Percentiles rank a stretch among this genome's conserved stretches.
phyloP scores from a whole-genome alignment of 2,329 filamentous ascomycete species.

The Aspergillus clavatus region DNA sequence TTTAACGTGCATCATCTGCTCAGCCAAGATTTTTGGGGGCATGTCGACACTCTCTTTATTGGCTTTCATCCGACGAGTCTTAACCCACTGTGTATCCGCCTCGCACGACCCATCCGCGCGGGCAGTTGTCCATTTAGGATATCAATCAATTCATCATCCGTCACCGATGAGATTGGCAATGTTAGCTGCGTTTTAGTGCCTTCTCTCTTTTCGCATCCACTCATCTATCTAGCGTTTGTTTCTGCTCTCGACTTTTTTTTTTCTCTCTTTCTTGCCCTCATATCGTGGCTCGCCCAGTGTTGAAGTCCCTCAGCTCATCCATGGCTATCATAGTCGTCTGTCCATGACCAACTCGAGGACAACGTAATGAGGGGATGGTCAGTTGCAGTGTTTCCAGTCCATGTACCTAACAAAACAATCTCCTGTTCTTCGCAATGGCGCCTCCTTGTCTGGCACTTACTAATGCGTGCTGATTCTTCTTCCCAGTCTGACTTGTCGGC shows the following conservation, averaged over 20 bases:
- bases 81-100: not conserved
- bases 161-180: slow-evolving; percentile 10
- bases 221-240: slow-evolving; percentile 1
- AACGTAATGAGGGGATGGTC: slow-evolving; percentile 38
- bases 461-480: slow-evolving; percentile 7
- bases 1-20: not conserved
- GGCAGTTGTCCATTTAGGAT: not conserved
- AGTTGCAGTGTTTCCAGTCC: slow-evolving; percentile 13
- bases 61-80: not conserved
- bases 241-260: not conserved
- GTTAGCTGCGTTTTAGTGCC: slow-evolving; percentile 15
- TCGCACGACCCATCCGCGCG: slow-evolving; percentile 11
- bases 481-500: slow-evolving; percentile 35
- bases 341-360: slow-evolving; percentile 17
- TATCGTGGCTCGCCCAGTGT: slow-evolving; percentile 5
- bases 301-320: slow-evolving; percentile 15
- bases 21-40: not conserved
- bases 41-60: not conserved
- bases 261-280: slow-evolving; percentile 1
- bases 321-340: slow-evolving; percentile 17
- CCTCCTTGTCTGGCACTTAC: slow-evolving; percentile 2
- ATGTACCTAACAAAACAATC: not conserved
- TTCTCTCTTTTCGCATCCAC: slow-evolving; percentile 2
- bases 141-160: slow-evolving; percentile 18
- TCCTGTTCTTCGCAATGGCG: not conserved